Percentiles rank a stretch among this genome's conserved stretches.
Conservation (phyloP, 1,284 basidiomycete species). For the Leucoagaricus sp. region DNA sequence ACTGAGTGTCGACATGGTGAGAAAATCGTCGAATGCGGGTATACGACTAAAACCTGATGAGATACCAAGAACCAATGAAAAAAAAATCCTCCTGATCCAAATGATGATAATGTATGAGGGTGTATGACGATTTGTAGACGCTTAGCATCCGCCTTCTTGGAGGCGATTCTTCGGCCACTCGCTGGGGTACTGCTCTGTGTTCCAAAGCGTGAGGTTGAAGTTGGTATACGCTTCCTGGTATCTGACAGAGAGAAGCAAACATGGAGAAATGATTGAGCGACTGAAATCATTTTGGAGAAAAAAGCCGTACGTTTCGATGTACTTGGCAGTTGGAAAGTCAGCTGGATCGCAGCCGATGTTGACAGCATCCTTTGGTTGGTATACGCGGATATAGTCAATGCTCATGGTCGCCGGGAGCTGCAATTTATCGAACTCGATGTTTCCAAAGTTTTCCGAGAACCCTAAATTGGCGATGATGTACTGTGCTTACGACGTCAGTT, state of each 20-base stretch:
- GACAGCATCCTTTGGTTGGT: conserved; percentile 65
- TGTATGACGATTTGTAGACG: background rate
- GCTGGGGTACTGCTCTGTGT: conserved; percentile 23
- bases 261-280: background rate
- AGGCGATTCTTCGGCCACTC: conserved; percentile 34
- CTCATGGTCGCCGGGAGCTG: conserved; percentile 67
- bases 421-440: conserved; percentile 61
- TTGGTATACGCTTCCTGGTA: conserved; percentile 48
- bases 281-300: conserved; percentile 19
- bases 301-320: conserved; percentile 32
- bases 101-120: background rate
- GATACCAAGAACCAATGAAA: background rate
- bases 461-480: conserved; percentile 78
- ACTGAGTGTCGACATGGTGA: conserved; percentile 1
- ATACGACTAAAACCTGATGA: background rate
- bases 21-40: conserved; percentile 2
- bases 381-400: conserved; percentile 84
- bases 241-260: conserved; percentile 22
- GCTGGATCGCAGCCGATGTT: conserved; percentile 84
- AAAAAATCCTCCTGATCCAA: conserved; percentile 7
- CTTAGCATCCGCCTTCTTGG: conserved; percentile 5
- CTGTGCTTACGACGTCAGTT: conserved; percentile 13
- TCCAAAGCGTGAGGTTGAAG: conserved; percentile 53
- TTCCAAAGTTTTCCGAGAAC: conserved; percentile 63
- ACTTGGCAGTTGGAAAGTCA: conserved; percentile 66